Conservation (phyloP, 441 rosid species). For the Gossypium schwendimanii region DNA sequence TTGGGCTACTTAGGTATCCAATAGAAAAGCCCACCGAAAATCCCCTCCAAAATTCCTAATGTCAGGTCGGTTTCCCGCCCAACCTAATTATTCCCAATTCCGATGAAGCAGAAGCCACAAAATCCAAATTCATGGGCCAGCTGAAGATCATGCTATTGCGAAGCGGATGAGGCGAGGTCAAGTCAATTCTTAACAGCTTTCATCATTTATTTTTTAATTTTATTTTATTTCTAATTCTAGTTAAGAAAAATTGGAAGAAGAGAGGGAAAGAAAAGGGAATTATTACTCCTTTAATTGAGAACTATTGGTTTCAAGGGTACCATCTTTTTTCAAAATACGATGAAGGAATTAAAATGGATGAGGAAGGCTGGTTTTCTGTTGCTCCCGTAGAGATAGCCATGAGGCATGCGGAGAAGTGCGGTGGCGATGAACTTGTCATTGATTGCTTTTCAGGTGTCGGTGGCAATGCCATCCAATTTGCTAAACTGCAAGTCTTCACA, state of each 20-base stretch:
- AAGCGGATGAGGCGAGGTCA: neutral
- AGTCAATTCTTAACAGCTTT: neutral
- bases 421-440: conserved; percentile 26
- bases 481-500: conserved; percentile 23
- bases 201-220: neutral
- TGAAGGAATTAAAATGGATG: conserved; percentile 37
- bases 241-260: neutral
- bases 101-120: neutral
- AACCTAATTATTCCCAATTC: neutral
- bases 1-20: too few species aligned
- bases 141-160: neutral
- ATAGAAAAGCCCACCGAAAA: neutral
- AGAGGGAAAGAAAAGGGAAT: neutral
- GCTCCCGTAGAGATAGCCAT: conserved; percentile 40
- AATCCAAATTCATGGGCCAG: neutral
- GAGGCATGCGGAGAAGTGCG: conserved; percentile 33
- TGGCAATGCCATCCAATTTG: conserved; percentile 49
- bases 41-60: too few species aligned
- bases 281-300: conserved; percentile 18
- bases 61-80: neutral
- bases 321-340: conserved; percentile 39
- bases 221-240: neutral
- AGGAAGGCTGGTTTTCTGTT: conserved; percentile 47
- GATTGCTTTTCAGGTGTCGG: conserved; percentile 48
- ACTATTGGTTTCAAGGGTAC: conserved; percentile 40